These are phyloP conservation scores for Cucumis cinereus DNA, from an alignment of 306 rosid genomes.

Conservation along the genomic window DNA sequence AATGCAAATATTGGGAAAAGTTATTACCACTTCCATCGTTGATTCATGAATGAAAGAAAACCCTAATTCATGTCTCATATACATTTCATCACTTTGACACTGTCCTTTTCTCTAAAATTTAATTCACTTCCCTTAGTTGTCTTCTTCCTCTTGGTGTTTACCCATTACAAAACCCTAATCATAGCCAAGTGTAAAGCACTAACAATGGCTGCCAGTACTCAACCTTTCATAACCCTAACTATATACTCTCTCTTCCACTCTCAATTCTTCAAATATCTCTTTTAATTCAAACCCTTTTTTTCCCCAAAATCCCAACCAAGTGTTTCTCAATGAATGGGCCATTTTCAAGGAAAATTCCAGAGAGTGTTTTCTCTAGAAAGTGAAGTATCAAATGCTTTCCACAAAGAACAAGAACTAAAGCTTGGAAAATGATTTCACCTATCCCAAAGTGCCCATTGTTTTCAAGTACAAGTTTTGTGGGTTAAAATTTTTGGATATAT, in stretches of 20 bases:
- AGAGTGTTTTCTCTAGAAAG: not conserved
- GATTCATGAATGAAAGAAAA: not conserved
- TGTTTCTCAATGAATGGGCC: not conserved
- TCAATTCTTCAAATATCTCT: not conserved
- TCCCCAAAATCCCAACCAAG: not conserved
- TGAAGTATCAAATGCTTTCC: slow-evolving; percentile 1
- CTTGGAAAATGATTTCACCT: slow-evolving; percentile 7
- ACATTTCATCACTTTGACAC: not conserved
- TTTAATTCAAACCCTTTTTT: too few species aligned
- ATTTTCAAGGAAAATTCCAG: not conserved
- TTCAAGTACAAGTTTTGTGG: not conserved
- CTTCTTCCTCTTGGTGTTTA: not conserved
- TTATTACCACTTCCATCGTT: not conserved
- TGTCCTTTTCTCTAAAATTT: not conserved
- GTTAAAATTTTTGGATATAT: not conserved
- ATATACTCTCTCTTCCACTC: not conserved
- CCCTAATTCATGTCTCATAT: not conserved
- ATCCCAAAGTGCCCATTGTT: not conserved
- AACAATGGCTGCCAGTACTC: slow-evolving; percentile 13
- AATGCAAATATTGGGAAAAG: not conserved
- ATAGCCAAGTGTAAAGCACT: slow-evolving; percentile 42
- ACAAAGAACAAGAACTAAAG: not conserved
- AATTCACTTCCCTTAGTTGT: not conserved
- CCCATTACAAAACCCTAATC: not conserved
- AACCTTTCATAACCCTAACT: slow-evolving; percentile 1